Conservation (phyloP, 2,329 filamentous ascomycete genomes). For the Arthrobotrys megalospora region DNA sequence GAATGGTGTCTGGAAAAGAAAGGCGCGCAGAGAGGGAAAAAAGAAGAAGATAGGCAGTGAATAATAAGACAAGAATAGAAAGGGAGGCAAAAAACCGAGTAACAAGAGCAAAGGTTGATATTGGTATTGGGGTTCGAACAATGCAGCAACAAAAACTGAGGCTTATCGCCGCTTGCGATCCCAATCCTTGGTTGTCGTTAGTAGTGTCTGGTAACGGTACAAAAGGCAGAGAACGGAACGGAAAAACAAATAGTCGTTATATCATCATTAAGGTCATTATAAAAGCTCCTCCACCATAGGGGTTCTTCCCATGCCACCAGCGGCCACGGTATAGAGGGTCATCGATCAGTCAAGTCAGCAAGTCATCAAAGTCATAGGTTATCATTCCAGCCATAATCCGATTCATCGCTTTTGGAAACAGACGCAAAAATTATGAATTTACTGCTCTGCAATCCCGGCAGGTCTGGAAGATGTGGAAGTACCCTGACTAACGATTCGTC, state of each 20-base stretch:
- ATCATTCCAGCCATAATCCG: conserved; percentile 14
- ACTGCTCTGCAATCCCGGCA: conserved; percentile 37
- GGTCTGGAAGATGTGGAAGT: conserved; percentile 35
- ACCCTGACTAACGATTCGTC: conserved; percentile 55
- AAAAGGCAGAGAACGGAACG: background rate
- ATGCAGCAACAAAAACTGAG: conserved; percentile 12
- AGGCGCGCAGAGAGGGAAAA: background rate
- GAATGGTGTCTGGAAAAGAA: background rate
- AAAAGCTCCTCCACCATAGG: background rate
- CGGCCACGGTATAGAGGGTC: conserved; percentile 11
- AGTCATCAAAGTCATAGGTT: conserved; percentile 24
- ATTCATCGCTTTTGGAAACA: background rate
- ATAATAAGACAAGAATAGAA: conserved; percentile 19
- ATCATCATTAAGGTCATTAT: conserved; percentile 28
- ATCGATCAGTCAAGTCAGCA: background rate
- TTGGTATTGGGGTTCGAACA: conserved; percentile 24
- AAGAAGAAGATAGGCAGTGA: background rate
- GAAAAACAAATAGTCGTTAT: conserved; percentile 16
- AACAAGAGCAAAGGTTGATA: background rate
- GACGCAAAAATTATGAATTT: background rate
- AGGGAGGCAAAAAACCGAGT: background rate
- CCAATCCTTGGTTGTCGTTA: conserved; percentile 19
- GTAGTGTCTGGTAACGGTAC: conserved; percentile 5
- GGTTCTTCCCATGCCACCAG: conserved; percentile 4
- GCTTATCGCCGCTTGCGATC: conserved; percentile 23